A percentile compares a stretch with the other conserved stretches of the same genome.
Evolutionary conservation across 345 rosid genomes (phyloP).

Genomic region (rapeseed (Brassica napus)): DNA sequence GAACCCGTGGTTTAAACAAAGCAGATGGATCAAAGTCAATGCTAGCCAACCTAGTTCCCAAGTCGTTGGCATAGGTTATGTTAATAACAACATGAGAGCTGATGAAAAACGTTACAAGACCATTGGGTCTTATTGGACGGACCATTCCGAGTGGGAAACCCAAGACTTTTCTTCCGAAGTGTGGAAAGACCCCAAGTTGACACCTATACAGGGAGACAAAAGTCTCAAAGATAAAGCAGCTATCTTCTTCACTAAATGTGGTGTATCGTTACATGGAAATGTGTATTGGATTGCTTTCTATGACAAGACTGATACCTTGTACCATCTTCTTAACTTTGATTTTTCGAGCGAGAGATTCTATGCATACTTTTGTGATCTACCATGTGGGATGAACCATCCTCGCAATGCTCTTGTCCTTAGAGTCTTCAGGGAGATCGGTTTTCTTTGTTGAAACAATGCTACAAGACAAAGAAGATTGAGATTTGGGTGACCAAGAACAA

Average conservation of each 20-base stretch:
- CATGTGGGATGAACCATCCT: background rate
- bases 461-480: background rate
- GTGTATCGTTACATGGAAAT: background rate
- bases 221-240: background rate
- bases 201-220: background rate
- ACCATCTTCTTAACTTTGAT: background rate
- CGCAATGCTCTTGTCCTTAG: background rate
- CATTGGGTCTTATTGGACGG: background rate
- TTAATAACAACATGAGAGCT: background rate
- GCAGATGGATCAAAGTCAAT: background rate
- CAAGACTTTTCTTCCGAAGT: background rate
- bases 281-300: background rate
- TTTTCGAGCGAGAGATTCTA: background rate
- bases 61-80: background rate
- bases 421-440: background rate
- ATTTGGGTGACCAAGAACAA: slow-evolving; percentile 5
- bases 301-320: background rate
- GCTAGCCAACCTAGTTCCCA: background rate
- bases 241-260: background rate
- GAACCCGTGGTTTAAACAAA: background rate
- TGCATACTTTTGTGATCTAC: background rate
- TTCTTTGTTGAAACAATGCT: background rate
- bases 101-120: background rate
- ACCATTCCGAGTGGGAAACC: background rate
- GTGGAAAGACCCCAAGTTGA: background rate